Evolutionary conservation across 2,329 filamentous ascomycete genomes (phyloP).

Genomic region (Dothideomycetidae sp.): DNA sequence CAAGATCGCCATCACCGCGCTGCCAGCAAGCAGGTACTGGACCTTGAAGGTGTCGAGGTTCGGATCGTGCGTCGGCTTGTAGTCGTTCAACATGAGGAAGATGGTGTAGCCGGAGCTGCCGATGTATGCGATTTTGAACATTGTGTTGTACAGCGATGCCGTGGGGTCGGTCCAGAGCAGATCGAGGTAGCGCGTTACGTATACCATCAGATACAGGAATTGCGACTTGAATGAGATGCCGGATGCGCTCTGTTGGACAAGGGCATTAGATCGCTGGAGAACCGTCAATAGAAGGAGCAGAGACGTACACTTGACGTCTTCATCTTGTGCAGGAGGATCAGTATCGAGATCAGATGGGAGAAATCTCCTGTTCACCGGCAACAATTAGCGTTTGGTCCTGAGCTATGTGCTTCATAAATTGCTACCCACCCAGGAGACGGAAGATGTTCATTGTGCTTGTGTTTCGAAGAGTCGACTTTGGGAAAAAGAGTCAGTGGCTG

Average conservation of each 20-base stretch:
- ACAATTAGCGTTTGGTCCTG: slow-evolving; percentile 12
- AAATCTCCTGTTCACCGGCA: slow-evolving; percentile 55
- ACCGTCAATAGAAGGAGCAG: neutral
- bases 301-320: slow-evolving; percentile 60
- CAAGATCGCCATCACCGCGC: slow-evolving; percentile 62
- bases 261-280: neutral
- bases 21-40: slow-evolving; percentile 77
- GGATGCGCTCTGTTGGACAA: slow-evolving; percentile 43
- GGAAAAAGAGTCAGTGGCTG: slow-evolving; percentile 1
- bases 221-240: slow-evolving; percentile 99
- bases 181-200: slow-evolving; percentile 82
- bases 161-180: slow-evolving; percentile 65
- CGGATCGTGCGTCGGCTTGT: slow-evolving; percentile 93
- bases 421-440: slow-evolving; percentile 45
- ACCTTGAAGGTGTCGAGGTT: slow-evolving; percentile 96
- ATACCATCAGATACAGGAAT: slow-evolving; percentile 85
- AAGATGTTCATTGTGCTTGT: slow-evolving; percentile 49
- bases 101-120: slow-evolving; percentile 80
- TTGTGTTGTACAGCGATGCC: slow-evolving; percentile 62
- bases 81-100: slow-evolving; percentile 95
- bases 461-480: no score
- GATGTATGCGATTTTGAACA: slow-evolving; percentile 96
- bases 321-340: slow-evolving; percentile 97
- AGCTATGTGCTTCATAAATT: slow-evolving; percentile 1
- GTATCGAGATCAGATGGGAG: slow-evolving; percentile 85